Percentiles rank a stretch among this genome's conserved stretches.
Conservation (phyloP, 352 stramenopile species). For the Phytophthora sp. region DNA sequence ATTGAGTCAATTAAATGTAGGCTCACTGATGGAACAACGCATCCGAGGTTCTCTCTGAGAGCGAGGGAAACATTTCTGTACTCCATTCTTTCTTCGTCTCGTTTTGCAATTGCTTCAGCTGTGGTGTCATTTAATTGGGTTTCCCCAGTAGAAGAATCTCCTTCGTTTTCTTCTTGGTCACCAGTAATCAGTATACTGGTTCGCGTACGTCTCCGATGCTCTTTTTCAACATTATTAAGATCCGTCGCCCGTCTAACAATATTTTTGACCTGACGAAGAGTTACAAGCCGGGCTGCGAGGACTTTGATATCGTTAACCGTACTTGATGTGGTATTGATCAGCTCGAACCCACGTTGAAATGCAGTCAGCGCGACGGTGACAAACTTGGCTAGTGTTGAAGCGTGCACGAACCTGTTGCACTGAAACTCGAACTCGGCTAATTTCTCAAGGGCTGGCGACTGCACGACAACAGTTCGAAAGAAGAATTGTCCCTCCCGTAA, state of each 20-base stretch:
- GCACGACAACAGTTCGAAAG: conserved; percentile 47
- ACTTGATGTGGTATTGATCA: conserved; percentile 10
- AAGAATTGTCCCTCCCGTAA: conserved; percentile 34
- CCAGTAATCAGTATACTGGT: conserved; percentile 2
- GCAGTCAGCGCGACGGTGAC: conserved; percentile 32
- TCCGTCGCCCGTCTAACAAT: conserved; percentile 31
- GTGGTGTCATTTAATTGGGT: neutral
- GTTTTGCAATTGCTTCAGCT: conserved; percentile 16
- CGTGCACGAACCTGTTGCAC: conserved; percentile 40
- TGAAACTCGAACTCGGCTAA: conserved; percentile 55
- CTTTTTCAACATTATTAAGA: conserved; percentile 28
- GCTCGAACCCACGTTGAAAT: conserved; percentile 35
- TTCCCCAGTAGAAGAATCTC: conserved; percentile 1
- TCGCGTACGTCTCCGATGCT: conserved; percentile 6
- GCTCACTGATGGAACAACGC: conserved; percentile 19
- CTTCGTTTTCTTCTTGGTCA: conserved; percentile 23
- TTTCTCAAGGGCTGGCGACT: conserved; percentile 41
- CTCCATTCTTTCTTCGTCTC: conserved; percentile 42
- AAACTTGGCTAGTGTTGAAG: conserved; percentile 39
- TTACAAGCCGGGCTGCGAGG: conserved; percentile 5
- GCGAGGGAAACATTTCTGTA: conserved; percentile 44
- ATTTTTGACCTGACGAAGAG: conserved; percentile 23
- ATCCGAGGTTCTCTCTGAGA: conserved; percentile 38
- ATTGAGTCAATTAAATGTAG: conserved; percentile 49
- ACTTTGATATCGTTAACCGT: neutral